Base-by-base conservation (phyloP, 495 filamentous ascomycete species). In the Annulohypoxylon moriforme region DNA sequence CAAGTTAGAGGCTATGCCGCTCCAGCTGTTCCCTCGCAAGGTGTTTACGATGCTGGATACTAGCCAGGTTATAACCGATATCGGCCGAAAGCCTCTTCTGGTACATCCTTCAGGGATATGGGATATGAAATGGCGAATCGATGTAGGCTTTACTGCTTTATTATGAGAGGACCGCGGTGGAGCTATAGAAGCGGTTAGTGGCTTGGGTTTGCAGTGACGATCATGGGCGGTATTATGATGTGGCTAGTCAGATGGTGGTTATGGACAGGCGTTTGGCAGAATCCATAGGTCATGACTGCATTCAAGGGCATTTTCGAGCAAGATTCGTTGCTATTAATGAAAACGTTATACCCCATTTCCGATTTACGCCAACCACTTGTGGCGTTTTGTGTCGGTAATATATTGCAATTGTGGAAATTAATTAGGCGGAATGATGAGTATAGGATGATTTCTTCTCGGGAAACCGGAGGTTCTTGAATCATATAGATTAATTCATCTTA, bases 1-100 rank as follows among this genome's bases (percentile, higher is more conserved):
- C 78, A 79, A 29, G 66, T 67, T 33, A 68, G 76, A 29, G 68
- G 59, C 20, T 80, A 76, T 40, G 76, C 61, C 8, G 71, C 76
- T 14, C 78, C 73, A 31, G 53, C 74, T 6, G 73, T 80, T 5
- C 71, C 78, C 0, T 68, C 76, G 6, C 78, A 78, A 46, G 71
- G 66, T 33, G 66, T 72, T 5, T 78, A 80, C 31, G 76, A 77
- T 34, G 10, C 68, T 5, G 72, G 74, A 11, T 79, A 78, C 50
- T 76, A 75, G 60, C 16, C n/a, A 56, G 50, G 24, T 33, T 42
- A 46, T 7, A 36, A 9, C 3, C 9, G 0, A 29, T 6, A 34
- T 25, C 49, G 36, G 14, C 18, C 29, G n/a, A 42, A 42, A 16
- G 4, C 14, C 38, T 16, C 44, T 24, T 10, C 11, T 18, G 62